Conservation (phyloP, 805 yeast genomes). For the Wickerhamomyces subpelliculosus region DNA sequence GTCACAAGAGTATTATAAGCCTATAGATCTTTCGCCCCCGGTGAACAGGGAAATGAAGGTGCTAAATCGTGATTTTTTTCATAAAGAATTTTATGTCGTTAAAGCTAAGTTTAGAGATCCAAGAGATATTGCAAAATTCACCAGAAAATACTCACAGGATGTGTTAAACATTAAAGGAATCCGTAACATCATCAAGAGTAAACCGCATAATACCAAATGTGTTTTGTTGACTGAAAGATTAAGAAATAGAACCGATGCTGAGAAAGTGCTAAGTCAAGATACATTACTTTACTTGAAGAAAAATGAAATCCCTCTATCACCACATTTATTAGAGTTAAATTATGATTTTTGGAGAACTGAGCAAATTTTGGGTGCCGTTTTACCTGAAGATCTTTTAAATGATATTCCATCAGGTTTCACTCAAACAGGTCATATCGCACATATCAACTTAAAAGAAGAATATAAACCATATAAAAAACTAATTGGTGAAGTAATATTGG, state of each 20-base stretch:
- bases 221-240: constrained; percentile 56
- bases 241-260: constrained; percentile 29
- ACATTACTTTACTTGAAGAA: constrained; percentile 41
- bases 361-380: constrained; percentile 68
- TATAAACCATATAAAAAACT: constrained; percentile 73
- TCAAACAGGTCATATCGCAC: constrained; percentile 93
- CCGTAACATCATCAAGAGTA: constrained; percentile 54
- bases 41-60: constrained; percentile 54
- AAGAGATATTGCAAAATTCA: constrained; percentile 37
- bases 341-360: constrained; percentile 88
- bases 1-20: not conserved
- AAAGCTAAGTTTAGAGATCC: constrained; percentile 70
- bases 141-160: constrained; percentile 51
- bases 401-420: constrained; percentile 91
- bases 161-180: constrained; percentile 65
- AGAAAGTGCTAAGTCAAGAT: constrained; percentile 30
- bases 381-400: constrained; percentile 63
- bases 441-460: constrained; percentile 75
- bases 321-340: constrained; percentile 50
- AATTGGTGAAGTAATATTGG: constrained; percentile 86
- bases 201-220: constrained; percentile 23
- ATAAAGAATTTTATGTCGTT: constrained; percentile 48
- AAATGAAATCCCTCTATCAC: constrained; percentile 38
- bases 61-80: constrained; percentile 63
- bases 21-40: constrained; percentile 46